These are phyloP conservation scores for Pseudonectria buxi DNA, from an alignment of 2,329 filamentous ascomycete genomes.

Conservation along the genomic window DNA sequence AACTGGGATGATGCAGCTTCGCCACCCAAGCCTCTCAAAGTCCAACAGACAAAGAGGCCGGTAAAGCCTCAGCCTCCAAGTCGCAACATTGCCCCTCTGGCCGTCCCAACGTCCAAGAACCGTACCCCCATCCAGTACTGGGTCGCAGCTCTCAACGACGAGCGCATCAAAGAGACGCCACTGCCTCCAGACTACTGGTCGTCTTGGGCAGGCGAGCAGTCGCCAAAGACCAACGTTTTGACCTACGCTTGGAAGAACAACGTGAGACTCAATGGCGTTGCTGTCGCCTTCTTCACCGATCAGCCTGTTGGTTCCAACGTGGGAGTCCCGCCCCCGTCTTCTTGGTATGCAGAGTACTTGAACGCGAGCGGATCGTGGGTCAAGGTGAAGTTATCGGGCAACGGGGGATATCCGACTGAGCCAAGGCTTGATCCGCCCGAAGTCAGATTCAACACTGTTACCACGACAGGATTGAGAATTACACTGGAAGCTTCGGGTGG, in stretches of 20 bases:
- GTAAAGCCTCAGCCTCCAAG: slow-evolving; percentile 16
- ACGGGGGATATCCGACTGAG: slow-evolving; percentile 16
- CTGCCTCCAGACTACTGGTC: slow-evolving; percentile 33
- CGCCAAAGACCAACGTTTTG: slow-evolving; percentile 24
- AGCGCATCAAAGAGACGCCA: slow-evolving; percentile 22
- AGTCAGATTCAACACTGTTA: slow-evolving; percentile 20
- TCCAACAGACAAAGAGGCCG: slow-evolving; percentile 24
- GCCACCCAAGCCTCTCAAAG: slow-evolving; percentile 22
- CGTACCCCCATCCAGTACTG: slow-evolving; percentile 32
- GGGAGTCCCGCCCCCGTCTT: slow-evolving; percentile 23
- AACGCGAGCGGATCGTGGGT: slow-evolving; percentile 14
- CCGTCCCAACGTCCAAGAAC: slow-evolving; percentile 16
- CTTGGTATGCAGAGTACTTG: slow-evolving; percentile 23
- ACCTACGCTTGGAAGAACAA: slow-evolving; percentile 25
- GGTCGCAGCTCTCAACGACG: slow-evolving; percentile 29
- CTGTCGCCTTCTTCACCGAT: slow-evolving; percentile 26
- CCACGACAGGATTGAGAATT: slow-evolving; percentile 14
- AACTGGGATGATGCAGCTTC: slow-evolving; percentile 24
- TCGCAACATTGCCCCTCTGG: slow-evolving; percentile 27
- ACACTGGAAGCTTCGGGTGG: slow-evolving; percentile 3
- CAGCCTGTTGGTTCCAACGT: slow-evolving; percentile 22
- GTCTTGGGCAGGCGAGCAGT: slow-evolving; percentile 25
- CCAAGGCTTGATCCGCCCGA: slow-evolving; percentile 22
- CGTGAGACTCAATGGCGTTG: slow-evolving; percentile 23
- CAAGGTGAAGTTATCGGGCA: slow-evolving; percentile 10